phyloP scores from a whole-genome alignment of 805 yeast species.

The Dipodascus geniculatus region DNA sequence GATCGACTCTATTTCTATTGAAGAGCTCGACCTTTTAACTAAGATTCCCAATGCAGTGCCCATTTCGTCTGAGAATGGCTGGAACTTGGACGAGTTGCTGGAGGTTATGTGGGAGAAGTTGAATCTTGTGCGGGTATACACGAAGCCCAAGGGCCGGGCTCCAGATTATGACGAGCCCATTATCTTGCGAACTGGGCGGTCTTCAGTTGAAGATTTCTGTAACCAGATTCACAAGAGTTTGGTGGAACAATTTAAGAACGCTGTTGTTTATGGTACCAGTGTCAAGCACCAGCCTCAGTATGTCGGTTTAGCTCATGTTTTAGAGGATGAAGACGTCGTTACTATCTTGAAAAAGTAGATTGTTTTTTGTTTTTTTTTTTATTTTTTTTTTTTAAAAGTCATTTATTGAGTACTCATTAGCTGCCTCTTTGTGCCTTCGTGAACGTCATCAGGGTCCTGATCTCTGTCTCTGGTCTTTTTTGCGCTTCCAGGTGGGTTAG shows the following conservation, averaged over 20 bases:
- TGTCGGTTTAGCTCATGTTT: constrained; percentile 73
- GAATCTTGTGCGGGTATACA: constrained; percentile 86
- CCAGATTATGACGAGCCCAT: constrained; percentile 96
- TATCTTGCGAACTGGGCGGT: constrained; percentile 69
- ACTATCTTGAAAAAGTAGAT: constrained; percentile 67
- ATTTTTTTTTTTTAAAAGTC: neutral
- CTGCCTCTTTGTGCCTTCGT: neutral
- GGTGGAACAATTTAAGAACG: constrained; percentile 87
- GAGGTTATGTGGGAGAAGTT: constrained; percentile 94
- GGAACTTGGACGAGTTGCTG: constrained; percentile 92
- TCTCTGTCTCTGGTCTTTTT: neutral
- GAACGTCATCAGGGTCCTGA: neutral
- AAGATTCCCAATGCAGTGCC: constrained; percentile 97
- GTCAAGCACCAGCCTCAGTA: constrained; percentile 97
- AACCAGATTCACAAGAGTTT: constrained; percentile 89
- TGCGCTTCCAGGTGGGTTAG: neutral
- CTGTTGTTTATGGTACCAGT: constrained; percentile 81
- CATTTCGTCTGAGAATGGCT: constrained; percentile 87
- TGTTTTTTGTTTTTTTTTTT: no score
- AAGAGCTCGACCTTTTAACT: constrained; percentile 81
- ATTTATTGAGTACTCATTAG: neutral
- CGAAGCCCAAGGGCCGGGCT: constrained; percentile 88
- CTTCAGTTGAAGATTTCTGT: constrained; percentile 92
- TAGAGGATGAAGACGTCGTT: constrained; percentile 95
- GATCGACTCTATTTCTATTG: constrained; percentile 87